A percentile compares a stretch with the other conserved stretches of the same genome.
phyloP scores from a whole-genome alignment of 371 early-diverging fungal species.

The Lichtheimia ramosa region DNA sequence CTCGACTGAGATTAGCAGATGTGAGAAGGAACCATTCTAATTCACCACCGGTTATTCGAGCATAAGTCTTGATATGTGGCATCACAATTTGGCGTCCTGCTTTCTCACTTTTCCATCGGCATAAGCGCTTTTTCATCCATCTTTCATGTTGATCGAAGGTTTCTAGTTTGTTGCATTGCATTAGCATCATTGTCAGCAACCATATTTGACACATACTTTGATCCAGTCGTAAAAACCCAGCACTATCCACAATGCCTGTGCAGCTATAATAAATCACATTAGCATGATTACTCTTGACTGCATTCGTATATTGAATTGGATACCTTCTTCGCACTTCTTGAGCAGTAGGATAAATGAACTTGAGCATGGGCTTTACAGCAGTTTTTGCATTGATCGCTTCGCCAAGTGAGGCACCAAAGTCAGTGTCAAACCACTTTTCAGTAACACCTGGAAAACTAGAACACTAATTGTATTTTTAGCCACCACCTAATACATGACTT shows the following conservation, averaged over 20 bases:
- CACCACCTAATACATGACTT: neutral
- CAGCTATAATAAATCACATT: slow-evolving; percentile 1
- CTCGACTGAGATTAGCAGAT: slow-evolving; percentile 58
- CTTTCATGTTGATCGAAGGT: slow-evolving; percentile 21
- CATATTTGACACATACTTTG: slow-evolving; percentile 9
- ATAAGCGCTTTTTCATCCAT: slow-evolving; percentile 49
- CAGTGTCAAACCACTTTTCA: slow-evolving; percentile 42
- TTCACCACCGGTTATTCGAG: slow-evolving; percentile 8
- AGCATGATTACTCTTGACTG: no score
- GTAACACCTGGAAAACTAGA: slow-evolving; percentile 62
- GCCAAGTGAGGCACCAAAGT: slow-evolving; percentile 15
- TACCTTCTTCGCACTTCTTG: slow-evolving; percentile 62
- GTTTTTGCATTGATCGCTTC: slow-evolving; percentile 8
- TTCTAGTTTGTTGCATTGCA: neutral
- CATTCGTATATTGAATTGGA: neutral
- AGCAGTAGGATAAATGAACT: slow-evolving; percentile 61
- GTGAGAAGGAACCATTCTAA: slow-evolving; percentile 57
- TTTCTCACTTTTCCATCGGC: slow-evolving; percentile 48
- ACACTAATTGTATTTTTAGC: slow-evolving; percentile 32
- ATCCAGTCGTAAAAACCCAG: slow-evolving; percentile 27
- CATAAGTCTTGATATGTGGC: slow-evolving; percentile 65
- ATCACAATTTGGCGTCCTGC: slow-evolving; percentile 55
- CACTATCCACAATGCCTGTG: slow-evolving; percentile 22
- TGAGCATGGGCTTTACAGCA: slow-evolving; percentile 12
- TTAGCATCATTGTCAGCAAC: neutral